Evolutionary conservation across 2,329 filamentous ascomycete genomes (phyloP).

Genomic region (Pseudopithomyces chartarum): DNA sequence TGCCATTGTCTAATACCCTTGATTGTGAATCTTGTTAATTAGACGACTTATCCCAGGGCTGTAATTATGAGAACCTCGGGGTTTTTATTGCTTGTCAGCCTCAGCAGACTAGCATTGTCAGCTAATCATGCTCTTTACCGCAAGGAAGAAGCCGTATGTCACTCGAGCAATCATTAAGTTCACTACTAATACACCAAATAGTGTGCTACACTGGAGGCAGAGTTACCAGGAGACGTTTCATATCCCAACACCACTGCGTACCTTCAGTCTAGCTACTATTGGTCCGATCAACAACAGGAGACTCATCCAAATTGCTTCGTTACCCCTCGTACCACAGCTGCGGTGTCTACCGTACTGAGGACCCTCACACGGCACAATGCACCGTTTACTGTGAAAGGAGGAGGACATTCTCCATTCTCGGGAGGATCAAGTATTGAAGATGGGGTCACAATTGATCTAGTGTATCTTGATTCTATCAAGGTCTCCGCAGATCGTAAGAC

Average conservation of each 20-base stretch:
- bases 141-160: not conserved
- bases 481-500: constrained; percentile 30
- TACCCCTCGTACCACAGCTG: not conserved
- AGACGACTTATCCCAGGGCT: not conserved
- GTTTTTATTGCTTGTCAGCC: not conserved
- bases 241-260: not conserved
- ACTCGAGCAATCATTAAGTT: too few relatives aligned
- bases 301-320: constrained; percentile 3
- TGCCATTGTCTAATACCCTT: not conserved
- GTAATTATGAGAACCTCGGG: not conserved
- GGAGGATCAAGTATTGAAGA: constrained; percentile 49
- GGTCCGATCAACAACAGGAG: constrained; percentile 4
- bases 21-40: not conserved
- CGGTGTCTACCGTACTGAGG: not conserved
- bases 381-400: constrained; percentile 51
- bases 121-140: not conserved
- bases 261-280: not conserved
- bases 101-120: not conserved
- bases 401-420: constrained; percentile 49
- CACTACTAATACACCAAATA: not conserved
- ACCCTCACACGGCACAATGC: constrained; percentile 2
- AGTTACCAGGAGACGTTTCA: not conserved
- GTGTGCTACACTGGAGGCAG: not conserved
- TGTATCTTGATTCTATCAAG: constrained; percentile 32
- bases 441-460: constrained; percentile 52